Base-by-base conservation (phyloP, 2,329 filamentous ascomycete genomes). In the Ophiostoma novo-ulmi region DNA sequence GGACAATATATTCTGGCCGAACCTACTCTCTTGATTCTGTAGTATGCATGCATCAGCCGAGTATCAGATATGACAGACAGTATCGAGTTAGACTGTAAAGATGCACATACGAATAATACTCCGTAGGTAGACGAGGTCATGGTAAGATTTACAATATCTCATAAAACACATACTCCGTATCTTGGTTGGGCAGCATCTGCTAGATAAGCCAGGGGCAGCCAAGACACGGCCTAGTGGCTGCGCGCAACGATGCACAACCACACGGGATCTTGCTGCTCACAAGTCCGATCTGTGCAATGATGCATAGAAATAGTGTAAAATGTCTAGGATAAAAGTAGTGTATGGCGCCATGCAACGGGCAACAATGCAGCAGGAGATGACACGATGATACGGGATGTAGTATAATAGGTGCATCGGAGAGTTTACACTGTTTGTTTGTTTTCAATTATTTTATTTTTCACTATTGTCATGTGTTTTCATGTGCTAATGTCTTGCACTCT, bases 31-130 rank as follows among this genome's bases (percentile, higher is more conserved):
- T 65, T 36, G 61, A 35, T 5, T 39, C 38, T 39, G 38, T 13
- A 39, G 5, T 65, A n/a, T 48, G 44, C 44, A 48, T 48, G 63
- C 63, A 65, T 65, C 31, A 13, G 61, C 31, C 61, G 61, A 36
- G 36, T 39, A 65, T 36, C 63, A 38, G 5, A 38, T 38, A 38
- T 64, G 20, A n/a, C 44, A 39, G 44, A 44, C 10, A 13, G 39
- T 11, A 17, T 44, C 14, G 39, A 44, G 11, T 17, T 44, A 17
- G 39, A 44, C 38, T 20, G 14, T 6, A 48, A 17, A 48, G 17
- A 48, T 17, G 17, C 44, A 39, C 8, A 10, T 39, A 39, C 38
- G 31, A 31, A 31, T 31, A 31, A 31, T 31, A 31, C 31, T 31
- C 31, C 31, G 31, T 31, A 31, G 31, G 3, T 10, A 39, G 7